phyloP scores from a whole-genome alignment of 2,329 filamentous ascomycete genomes.

The Colletotrichum sansevieriae region DNA sequence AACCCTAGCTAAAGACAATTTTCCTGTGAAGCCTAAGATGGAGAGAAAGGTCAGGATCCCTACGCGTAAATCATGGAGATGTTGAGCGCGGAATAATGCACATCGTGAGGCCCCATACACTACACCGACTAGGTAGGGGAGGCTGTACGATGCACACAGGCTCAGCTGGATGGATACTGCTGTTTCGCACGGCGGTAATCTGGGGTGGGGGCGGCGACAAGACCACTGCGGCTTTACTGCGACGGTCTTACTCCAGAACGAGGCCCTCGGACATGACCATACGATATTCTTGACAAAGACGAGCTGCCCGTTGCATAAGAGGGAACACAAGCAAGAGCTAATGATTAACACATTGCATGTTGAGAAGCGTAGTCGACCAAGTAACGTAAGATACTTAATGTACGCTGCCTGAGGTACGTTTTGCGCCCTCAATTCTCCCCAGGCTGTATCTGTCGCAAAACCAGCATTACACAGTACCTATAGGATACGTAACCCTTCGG shows the following conservation, averaged over 20 bases:
- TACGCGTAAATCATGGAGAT: too few relatives aligned
- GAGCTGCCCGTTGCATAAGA: conserved; percentile 14
- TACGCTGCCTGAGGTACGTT: not conserved
- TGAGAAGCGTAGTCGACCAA: not conserved
- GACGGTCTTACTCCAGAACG: not conserved
- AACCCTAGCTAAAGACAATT: not conserved
- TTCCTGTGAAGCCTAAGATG: not conserved
- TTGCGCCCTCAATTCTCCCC: not conserved
- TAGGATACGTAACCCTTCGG: conserved; percentile 33
- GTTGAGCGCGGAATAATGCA: not conserved
- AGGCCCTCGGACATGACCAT: conserved; percentile 4
- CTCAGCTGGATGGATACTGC: conserved; percentile 14
- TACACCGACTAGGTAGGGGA: not conserved
- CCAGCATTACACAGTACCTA: too few relatives aligned
- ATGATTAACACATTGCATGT: conserved; percentile 20
- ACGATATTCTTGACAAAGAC: conserved; percentile 12
- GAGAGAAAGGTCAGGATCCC: not conserved
- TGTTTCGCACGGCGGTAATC: conserved; percentile 11
- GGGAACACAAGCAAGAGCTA: conserved; percentile 19
- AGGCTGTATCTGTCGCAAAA: too few relatives aligned
- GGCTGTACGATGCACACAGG: not conserved
- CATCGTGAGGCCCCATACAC: not conserved
- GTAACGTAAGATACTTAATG: not conserved
- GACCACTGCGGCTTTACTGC: too few relatives aligned
- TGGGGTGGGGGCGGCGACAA: conserved; percentile 9